Percentiles rank a stretch among this genome's conserved stretches.
Conservation (phyloP, 495 filamentous ascomycete species). For the Annulohypoxylon stygium region DNA sequence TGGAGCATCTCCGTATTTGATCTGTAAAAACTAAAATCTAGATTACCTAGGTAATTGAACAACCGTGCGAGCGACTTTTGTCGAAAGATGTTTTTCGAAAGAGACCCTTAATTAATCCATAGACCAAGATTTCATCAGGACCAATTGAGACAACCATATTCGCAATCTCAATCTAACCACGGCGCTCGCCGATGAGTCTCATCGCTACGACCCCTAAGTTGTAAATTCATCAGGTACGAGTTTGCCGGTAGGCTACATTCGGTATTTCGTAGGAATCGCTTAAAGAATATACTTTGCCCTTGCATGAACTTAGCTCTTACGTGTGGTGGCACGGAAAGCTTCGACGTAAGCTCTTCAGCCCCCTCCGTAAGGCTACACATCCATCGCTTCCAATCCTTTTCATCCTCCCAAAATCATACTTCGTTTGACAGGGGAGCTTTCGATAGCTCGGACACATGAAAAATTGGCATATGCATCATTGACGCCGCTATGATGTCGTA, state of each 20-base stretch:
- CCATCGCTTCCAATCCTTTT: conserved; percentile 15
- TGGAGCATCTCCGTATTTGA: conserved; percentile 6
- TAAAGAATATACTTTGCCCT: conserved; percentile 27
- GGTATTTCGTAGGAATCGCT: conserved; percentile 5
- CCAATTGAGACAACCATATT: background rate
- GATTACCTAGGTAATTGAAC: background rate
- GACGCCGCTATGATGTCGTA: background rate
- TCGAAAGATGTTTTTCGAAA: background rate
- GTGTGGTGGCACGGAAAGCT: conserved; percentile 28
- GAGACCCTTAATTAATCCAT: background rate
- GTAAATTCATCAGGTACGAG: background rate
- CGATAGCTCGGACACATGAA: background rate
- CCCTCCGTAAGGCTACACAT: conserved; percentile 34
- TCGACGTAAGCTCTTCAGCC: conserved; percentile 43
- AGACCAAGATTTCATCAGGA: background rate
- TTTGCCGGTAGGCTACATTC: background rate
- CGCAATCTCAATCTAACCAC: conserved; percentile 9
- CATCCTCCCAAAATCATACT: conserved; percentile 6
- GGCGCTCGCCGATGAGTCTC: background rate
- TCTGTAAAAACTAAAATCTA: background rate
- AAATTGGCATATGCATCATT: background rate
- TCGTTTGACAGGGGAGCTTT: background rate
- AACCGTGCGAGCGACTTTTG: background rate
- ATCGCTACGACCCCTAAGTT: background rate
- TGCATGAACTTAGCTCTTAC: conserved; percentile 28